Conservation (phyloP, 2,329 filamentous ascomycete genomes). For the Alternaria brassicicola region DNA sequence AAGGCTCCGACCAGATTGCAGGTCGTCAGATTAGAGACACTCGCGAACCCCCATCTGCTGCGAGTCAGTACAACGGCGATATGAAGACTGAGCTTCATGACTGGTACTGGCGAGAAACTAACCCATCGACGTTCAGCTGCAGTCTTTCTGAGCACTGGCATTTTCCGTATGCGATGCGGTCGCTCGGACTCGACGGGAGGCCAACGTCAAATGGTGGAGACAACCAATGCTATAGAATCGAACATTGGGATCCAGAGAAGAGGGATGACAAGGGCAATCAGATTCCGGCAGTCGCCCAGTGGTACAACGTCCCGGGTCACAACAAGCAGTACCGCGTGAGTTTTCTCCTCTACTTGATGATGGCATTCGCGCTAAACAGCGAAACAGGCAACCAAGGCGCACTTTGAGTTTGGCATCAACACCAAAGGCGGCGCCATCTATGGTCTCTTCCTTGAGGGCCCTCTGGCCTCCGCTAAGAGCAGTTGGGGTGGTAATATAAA, state of each 20-base stretch:
- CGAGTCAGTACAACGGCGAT: slow-evolving; percentile 23
- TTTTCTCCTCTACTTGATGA: too few species aligned
- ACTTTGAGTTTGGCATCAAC: slow-evolving; percentile 24
- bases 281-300: slow-evolving; percentile 20
- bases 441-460: slow-evolving; percentile 19
- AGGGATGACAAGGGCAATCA: slow-evolving; percentile 9
- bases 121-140: slow-evolving; percentile 12
- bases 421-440: slow-evolving; percentile 17
- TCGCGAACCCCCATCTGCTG: slow-evolving; percentile 21
- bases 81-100: slow-evolving; percentile 13
- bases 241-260: slow-evolving; percentile 22
- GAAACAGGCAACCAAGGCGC: slow-evolving; percentile 20
- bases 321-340: slow-evolving; percentile 17
- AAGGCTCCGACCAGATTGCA: slow-evolving; percentile 18
- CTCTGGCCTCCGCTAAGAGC: slow-evolving; percentile 9
- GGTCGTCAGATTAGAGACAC: slow-evolving; percentile 17
- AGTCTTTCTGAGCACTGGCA: slow-evolving; percentile 21
- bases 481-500: slow-evolving; percentile 13
- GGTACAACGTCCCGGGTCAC: slow-evolving; percentile 19
- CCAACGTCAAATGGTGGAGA: slow-evolving; percentile 19
- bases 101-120: slow-evolving; percentile 24
- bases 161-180: slow-evolving; percentile 8
- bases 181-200: slow-evolving; percentile 14
- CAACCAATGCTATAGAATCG: slow-evolving; percentile 17
- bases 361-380: background rate